Evolutionary conservation across 495 filamentous ascomycete genomes (phyloP).

Genomic region (Lentithecium fluviatile): DNA sequence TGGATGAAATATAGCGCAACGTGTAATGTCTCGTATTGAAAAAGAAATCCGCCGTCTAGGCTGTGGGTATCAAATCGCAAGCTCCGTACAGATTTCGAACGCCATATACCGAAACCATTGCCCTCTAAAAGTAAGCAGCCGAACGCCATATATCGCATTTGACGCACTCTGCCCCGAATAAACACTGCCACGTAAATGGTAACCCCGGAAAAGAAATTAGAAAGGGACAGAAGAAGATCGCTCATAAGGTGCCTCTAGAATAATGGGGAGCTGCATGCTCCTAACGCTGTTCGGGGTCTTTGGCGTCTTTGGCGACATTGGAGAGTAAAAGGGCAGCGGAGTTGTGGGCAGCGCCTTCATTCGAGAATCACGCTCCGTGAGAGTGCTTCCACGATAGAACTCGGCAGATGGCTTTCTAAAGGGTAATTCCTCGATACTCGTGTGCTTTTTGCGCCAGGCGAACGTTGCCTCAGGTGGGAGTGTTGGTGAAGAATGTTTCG

Average conservation of each 20-base stretch:
- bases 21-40: too few relatives aligned
- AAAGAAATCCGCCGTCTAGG: too few relatives aligned
- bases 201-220: too few relatives aligned
- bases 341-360: slow-evolving; percentile 29
- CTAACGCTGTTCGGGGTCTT: slow-evolving; percentile 3
- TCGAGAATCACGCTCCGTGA: neutral
- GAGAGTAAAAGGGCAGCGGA: slow-evolving; percentile 3
- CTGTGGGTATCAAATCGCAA: too few relatives aligned
- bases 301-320: slow-evolving; percentile 11
- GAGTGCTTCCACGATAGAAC: neutral
- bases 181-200: neutral
- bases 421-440: slow-evolving; percentile 26
- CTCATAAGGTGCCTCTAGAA: slow-evolving; percentile 3
- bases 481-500: slow-evolving; percentile 2
- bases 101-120: too few relatives aligned
- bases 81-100: too few relatives aligned
- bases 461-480: neutral
- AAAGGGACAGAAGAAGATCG: neutral
- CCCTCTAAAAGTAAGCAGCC: too few relatives aligned
- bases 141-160: too few relatives aligned
- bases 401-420: slow-evolving; percentile 1
- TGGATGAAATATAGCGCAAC: too few relatives aligned
- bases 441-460: slow-evolving; percentile 24
- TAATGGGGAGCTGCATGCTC: slow-evolving; percentile 13
- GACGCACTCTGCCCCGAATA: neutral